Base-by-base conservation (phyloP, 148 eudicot genomes). In the Linanthus parryae region DNA sequence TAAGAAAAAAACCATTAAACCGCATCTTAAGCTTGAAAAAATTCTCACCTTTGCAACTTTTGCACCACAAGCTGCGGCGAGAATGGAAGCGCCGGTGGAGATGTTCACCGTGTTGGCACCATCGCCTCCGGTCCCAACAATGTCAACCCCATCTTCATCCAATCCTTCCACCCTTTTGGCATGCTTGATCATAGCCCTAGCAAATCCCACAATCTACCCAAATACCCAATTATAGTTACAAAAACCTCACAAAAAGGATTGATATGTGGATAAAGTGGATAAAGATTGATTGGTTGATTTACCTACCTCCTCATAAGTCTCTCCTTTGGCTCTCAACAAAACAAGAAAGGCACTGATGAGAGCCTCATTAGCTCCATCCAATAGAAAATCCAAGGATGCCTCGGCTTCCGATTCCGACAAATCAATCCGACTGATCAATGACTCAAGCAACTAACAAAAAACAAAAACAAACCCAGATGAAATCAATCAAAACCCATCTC, bases 101-200 rank as follows among this genome's bases (percentile, higher is more conserved):
- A 94, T 94, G 45, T 94, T 94, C 62, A 94, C 96, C 0, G 99
- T 94, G 71, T 94, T 94, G 11, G 99, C 95, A 0, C 99, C 99
- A 66, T 94, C 99, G n/a, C 99, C 99, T 11, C 99, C 99, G 0
- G 96, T 94, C 22, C 99, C 99, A 59, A 94, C 99, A 54, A 94
- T 94, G 60, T 94, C 99, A 26, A 88, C 96, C 9, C 58, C 96
- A 60, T 82, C 57, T 52, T 25, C 73, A 58, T 27, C 68, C 52
- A 94, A 69, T 23, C 96, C 96, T 56, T 80, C 83, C 33, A 94
- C 85, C 42, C 62, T 78, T 59, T 45, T 69, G 33, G 82, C 69
- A 38, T 74, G 91, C 26, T 75, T 84, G 67, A 94, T 78, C 96
- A 94, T 94, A 26, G 95, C 94, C 61, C 79, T 84, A n/a, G 99